Evolutionary conservation across 306 rosid genomes (phyloP).

Genomic region (Gastrolobium villosum): DNA sequence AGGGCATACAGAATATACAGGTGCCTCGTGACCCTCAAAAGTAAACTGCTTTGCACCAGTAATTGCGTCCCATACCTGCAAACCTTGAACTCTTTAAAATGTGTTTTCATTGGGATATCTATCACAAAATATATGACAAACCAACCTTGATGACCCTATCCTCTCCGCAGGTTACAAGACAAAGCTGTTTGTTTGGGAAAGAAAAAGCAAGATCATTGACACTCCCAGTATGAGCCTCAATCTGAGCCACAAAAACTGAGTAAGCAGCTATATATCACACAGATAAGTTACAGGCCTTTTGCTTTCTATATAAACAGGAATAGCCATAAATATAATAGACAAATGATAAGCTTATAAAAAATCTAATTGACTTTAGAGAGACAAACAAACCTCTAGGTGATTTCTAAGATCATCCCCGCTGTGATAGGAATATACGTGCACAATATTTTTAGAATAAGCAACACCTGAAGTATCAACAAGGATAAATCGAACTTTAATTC

Average conservation of each 20-base stretch:
- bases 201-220: conserved; percentile 98
- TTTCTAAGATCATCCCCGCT: conserved; percentile 89
- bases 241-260: conserved; percentile 62
- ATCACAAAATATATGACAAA: conserved; percentile 44
- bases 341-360: conserved; percentile 31
- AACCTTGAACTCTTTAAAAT: conserved; percentile 46
- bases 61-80: conserved; percentile 97
- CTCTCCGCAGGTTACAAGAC: conserved; percentile 95
- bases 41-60: conserved; percentile 78
- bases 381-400: conserved; percentile 89
- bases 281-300: conserved; percentile 13
- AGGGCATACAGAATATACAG: conserved; percentile 95
- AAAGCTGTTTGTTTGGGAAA: conserved; percentile 94
- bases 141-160: conserved; percentile 97
- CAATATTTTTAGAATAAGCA: conserved; percentile 97
- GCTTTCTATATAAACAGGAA: conserved; percentile 31
- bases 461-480: conserved; percentile 74
- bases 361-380: conserved; percentile 28
- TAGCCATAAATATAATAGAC: conserved; percentile 1
- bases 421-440: conserved; percentile 91
- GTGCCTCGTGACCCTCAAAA: conserved; percentile 97
- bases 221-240: conserved; percentile 96
- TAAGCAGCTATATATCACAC: conserved; percentile 35
- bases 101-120: conserved; percentile 39
- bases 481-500: conserved; percentile 38